Conservation (phyloP, 768 basidiomycete genomes). For the Suillus hirtellus region DNA sequence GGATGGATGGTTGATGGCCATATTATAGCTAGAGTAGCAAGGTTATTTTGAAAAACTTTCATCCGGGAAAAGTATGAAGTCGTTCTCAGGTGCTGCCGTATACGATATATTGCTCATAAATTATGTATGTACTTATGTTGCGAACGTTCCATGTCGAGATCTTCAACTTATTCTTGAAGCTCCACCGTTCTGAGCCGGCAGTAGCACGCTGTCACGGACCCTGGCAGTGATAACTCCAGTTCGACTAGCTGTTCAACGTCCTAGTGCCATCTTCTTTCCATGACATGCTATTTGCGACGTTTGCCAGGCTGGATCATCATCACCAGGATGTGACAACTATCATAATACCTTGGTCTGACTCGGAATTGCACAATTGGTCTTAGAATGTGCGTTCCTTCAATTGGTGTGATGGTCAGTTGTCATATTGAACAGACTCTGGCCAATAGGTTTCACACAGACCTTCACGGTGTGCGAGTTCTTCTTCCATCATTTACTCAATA, state of each 20-base stretch:
- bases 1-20: not conserved
- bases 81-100: constrained; percentile 5
- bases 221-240: not conserved
- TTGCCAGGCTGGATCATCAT: too few relatives aligned
- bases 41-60: constrained; percentile 1
- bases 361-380: not conserved
- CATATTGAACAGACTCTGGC: too few relatives aligned
- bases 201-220: not conserved
- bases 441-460: not conserved
- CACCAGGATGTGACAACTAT: too few relatives aligned
- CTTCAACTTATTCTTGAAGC: not conserved
- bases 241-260: not conserved
- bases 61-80: not conserved
- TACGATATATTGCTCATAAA: not conserved
- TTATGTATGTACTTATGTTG: not conserved
- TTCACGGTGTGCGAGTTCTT: not conserved
- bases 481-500: not conserved
- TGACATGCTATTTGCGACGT: too few relatives aligned
- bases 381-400: too few relatives aligned
- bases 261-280: too few relatives aligned
- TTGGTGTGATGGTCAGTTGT: too few relatives aligned
- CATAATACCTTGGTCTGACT: too few relatives aligned
- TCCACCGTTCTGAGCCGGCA: too few relatives aligned
- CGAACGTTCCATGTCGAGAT: not conserved
- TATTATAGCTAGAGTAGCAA: not conserved